Conservation (phyloP, 2,329 filamentous ascomycete genomes). For the Fusarium duplospermum region DNA sequence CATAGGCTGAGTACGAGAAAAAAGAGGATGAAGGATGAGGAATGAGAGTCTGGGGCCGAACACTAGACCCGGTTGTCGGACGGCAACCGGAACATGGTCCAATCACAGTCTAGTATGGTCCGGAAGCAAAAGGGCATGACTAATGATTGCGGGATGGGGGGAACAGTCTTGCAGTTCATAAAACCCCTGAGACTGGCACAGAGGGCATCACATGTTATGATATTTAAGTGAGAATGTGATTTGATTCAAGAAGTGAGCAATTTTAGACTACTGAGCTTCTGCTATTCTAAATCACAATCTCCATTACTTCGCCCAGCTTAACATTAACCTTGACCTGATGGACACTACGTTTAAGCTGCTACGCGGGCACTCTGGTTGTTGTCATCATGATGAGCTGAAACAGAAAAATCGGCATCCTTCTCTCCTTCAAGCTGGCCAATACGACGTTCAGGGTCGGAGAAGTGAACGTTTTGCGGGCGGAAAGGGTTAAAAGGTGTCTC, state of each 20-base stretch:
- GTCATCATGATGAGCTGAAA: neutral
- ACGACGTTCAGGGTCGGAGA: neutral
- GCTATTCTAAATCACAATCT: neutral
- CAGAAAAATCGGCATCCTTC: neutral
- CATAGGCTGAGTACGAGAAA: neutral
- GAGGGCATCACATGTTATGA: neutral
- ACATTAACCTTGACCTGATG: neutral
- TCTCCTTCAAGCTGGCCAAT: neutral
- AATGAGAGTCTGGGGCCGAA: neutral
- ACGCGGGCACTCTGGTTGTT: neutral
- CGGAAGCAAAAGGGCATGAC: neutral
- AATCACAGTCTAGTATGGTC: neutral
- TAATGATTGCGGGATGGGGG: neutral
- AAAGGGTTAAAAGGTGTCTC: neutral
- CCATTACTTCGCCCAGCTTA: neutral
- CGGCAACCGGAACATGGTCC: neutral
- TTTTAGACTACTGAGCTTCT: neutral
- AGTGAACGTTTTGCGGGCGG: neutral
- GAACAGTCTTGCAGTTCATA: neutral
- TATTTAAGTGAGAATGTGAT: neutral
- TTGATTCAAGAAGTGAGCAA: neutral
- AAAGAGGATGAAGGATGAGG: neutral
- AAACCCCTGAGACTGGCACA: neutral
- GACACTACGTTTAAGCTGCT: neutral
- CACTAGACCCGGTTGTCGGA: neutral